Base-by-base conservation (phyloP, 1,284 basidiomycete species). In the Rhizopogon parksii region DNA sequence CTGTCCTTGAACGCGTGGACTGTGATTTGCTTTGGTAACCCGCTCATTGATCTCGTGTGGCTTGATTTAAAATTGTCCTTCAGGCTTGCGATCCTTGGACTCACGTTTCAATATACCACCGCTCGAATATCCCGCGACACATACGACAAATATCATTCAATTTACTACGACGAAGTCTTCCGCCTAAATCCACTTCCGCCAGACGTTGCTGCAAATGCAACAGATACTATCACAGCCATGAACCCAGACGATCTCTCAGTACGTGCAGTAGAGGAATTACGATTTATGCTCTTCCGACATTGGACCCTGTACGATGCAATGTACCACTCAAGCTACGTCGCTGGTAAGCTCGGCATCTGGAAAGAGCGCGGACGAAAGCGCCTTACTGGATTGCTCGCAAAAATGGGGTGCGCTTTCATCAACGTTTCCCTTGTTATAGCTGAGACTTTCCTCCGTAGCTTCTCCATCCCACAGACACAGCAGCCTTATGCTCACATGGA, bases 261-360 rank as follows among this genome's bases (percentile, higher is more conserved):
- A 51, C 79, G 90, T 34, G 75, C 82, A 35, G 84, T 82, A 32
- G 91, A 94, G 47, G 94, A 98, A 65, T 74, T 96, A 49, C 79
- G 96, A 9, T 99, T 99, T 67, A 93, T 88, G 68, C 77, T 99
- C 45, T 95, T 96, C 67, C 79, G 95, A 48, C 96, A 99, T 70
- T 99, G 96, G 96, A 96, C 87, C 45, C 69, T 99, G 37, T 98
- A 98, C 65, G 94, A 97, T 63, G 84, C 93, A 9, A 99, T 99
- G 95, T 88, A 89, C 63, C 95, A 99, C 66, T 96, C 94, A 1
- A 88, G 88, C 56, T 99, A 99, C 62, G 88, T 99, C 12, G 95
- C 95, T 1, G 86, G 88, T 38, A 94, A 95, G 67, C 78, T 99
- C 57, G 93, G 93, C 1, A 89, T 97, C 47, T 99, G 96, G 96